Conservation (phyloP, 2,329 filamentous ascomycete genomes). For the Nemania diffusa region DNA sequence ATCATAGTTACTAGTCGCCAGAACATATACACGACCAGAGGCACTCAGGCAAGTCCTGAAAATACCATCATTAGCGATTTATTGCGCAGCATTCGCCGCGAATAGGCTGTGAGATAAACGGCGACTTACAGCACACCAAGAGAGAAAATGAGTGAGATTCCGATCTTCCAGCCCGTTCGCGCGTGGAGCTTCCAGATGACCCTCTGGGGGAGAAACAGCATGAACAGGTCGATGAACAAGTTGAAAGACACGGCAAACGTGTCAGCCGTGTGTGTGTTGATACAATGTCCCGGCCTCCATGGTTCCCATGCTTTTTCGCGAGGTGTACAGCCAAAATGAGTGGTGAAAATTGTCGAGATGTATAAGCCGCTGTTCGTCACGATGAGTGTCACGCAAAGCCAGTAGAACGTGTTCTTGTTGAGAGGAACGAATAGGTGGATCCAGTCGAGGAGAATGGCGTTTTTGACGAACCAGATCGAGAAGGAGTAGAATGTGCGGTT, state of each 20-base stretch:
- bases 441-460: slow-evolving; percentile 40
- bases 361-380: slow-evolving; percentile 21
- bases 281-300: slow-evolving; percentile 33
- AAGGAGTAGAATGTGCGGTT: too few relatives aligned
- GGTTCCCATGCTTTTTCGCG: slow-evolving; percentile 34
- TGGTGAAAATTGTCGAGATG: slow-evolving; percentile 25
- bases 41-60: too few relatives aligned
- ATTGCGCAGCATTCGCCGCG: too few relatives aligned
- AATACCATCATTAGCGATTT: too few relatives aligned
- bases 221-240: slow-evolving; percentile 55
- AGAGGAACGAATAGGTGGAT: slow-evolving; percentile 33
- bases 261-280: slow-evolving; percentile 26
- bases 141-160: slow-evolving; percentile 40
- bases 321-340: slow-evolving; percentile 30
- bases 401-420: slow-evolving; percentile 37
- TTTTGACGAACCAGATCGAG: slow-evolving; percentile 28
- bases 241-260: slow-evolving; percentile 29
- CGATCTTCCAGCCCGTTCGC: slow-evolving; percentile 50
- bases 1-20: too few relatives aligned
- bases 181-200: slow-evolving; percentile 60
- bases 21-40: too few relatives aligned
- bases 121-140: slow-evolving; percentile 37
- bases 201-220: slow-evolving; percentile 58
- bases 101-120: too few relatives aligned
- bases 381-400: slow-evolving; percentile 27